These are phyloP conservation scores for Penicillium brevicompactum DNA, from an alignment of 2,329 filamentous ascomycete genomes.

Conservation along the genomic window DNA sequence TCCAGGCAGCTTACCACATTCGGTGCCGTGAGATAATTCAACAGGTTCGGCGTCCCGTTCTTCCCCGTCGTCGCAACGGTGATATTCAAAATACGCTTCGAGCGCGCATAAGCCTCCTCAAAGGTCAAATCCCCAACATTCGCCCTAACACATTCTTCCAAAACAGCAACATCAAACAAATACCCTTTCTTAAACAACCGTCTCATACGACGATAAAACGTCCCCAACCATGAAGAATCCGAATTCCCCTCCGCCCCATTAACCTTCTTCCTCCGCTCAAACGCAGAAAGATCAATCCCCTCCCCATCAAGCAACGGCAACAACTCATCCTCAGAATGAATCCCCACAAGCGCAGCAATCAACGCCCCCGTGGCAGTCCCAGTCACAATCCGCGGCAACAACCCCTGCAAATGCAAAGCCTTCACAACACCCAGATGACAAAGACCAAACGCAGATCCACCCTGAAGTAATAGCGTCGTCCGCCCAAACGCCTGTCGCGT, in stretches of 20 bases:
- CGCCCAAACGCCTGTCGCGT: constrained; percentile 85
- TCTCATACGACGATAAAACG: constrained; percentile 65
- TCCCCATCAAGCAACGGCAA: constrained; percentile 74
- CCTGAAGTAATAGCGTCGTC: constrained; percentile 82
- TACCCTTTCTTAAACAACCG: constrained; percentile 77
- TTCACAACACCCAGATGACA: constrained; percentile 91
- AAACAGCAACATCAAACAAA: constrained; percentile 76
- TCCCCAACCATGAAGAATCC: constrained; percentile 52
- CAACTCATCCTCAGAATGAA: constrained; percentile 84
- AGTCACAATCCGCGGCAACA: constrained; percentile 86
- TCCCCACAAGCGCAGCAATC: constrained; percentile 83
- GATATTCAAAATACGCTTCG: constrained; percentile 87
- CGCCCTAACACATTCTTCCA: constrained; percentile 80
- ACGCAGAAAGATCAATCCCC: constrained; percentile 80
- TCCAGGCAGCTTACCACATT: constrained; percentile 70
- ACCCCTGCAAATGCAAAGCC: constrained; percentile 75
- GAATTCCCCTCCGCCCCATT: constrained; percentile 17
- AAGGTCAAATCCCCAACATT: constrained; percentile 91
- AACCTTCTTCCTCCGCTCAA: constrained; percentile 52
- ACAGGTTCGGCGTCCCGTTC: constrained; percentile 75
- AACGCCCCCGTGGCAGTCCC: constrained; percentile 88
- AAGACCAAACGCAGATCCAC: constrained; percentile 86
- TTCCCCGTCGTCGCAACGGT: constrained; percentile 77
- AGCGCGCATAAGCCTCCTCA: constrained; percentile 84
- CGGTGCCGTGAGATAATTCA: constrained; percentile 91